These are phyloP conservation scores for Citrus inodora DNA, from an alignment of 345 rosid species.

Conservation along the genomic window DNA sequence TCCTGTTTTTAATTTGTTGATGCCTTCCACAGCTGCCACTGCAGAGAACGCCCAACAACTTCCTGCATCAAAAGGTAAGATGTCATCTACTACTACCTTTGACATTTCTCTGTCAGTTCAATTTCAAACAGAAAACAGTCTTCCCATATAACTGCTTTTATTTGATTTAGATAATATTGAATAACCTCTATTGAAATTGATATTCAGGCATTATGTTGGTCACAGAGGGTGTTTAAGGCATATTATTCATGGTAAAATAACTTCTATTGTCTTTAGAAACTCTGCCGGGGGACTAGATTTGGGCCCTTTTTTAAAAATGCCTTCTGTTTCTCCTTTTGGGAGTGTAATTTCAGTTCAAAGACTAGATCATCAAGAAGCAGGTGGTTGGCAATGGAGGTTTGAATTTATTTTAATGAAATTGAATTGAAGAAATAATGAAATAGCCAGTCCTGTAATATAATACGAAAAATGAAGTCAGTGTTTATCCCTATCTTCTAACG, in stretches of 20 bases:
- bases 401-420: not conserved
- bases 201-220: not conserved
- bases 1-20: slow-evolving; percentile 68
- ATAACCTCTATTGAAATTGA: not conserved
- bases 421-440: not conserved
- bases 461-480: not conserved
- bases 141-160: not conserved
- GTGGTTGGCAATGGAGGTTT: not conserved
- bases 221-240: no score
- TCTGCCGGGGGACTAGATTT: not conserved
- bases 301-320: not conserved
- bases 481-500: not conserved
- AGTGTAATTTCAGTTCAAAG: not conserved
- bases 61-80: slow-evolving; percentile 36
- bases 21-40: slow-evolving; percentile 81
- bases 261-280: not conserved
- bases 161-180: not conserved
- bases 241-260: not conserved
- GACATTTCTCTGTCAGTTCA: not conserved
- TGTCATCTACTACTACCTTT: not conserved
- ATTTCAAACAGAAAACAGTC: not conserved
- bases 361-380: not conserved
- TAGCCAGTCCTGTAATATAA: not conserved
- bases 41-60: slow-evolving; percentile 98
- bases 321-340: not conserved